Base-by-base conservation (phyloP, 2,329 filamentous ascomycete genomes). In the Stachybotrys echinatus region DNA sequence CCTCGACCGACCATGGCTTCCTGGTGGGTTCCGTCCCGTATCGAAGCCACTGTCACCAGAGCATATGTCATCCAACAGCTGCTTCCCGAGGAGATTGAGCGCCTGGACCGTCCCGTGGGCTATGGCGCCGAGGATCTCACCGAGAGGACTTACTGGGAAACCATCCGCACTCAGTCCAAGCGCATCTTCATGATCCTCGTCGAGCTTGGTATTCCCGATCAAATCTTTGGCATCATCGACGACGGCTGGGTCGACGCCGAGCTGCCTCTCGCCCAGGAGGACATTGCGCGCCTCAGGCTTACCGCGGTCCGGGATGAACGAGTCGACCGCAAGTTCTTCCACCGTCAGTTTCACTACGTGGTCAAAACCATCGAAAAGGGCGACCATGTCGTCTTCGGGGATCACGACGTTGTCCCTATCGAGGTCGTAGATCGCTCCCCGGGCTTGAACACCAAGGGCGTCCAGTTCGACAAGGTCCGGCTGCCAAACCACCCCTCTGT, bases 161-260 rank as follows among this genome's bases (percentile, higher is more conserved):
- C 87, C 84, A 89, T 91, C 50, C 70, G 87, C 44, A 72, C 80
- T 49, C 85, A 84, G 58, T 84, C 85, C 6, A 84, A 83, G 60
- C 77, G 83, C 44, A 73, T 90, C 38, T 91, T 90, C 60, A 72
- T 92, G 44, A 83, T 89, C 38, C 72, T 91, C 22, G 74, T 83
- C 48, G 86, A 90, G 58, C 71, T 89, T 21, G 84, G 83, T 27
- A 75, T 87, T 12, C 80, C 87, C 1, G 84, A 88, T 57, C 84
- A 87, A 63, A 89, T 91, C 52, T 91, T 91, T 60, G 80, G 80
- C 40, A 74, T 88, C 48, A 82, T 90, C 51, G 87, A 91, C 65
- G 83, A 87, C 60, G 86, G 84, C 20, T 89, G 86, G 86, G 85
- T 88, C 57, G 88, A 92, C 60, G 77, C 82, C 48, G 87, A 92